Evolutionary conservation across 2,329 filamentous ascomycete genomes (phyloP), one percentile per base, ranked within the genome.

Genomic region (Ceratocystis eucalypticola): DNA sequence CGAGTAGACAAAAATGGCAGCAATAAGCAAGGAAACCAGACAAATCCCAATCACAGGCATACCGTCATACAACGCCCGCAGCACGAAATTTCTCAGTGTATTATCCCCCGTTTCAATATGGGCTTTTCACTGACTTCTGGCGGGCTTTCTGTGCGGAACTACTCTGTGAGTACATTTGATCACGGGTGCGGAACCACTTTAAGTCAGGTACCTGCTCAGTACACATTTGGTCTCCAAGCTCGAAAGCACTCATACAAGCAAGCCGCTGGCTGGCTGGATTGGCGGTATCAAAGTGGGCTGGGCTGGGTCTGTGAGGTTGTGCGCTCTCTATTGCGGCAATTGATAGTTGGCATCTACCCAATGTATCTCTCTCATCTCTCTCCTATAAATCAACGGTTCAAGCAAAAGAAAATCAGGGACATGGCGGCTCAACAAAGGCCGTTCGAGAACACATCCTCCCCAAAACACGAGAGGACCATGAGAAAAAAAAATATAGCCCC

Each of bases 351-450:
- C 37, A 22, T 50, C 46, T 50, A 50, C 46, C 46, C 37, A 12
- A 12, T 41, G 37, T 12, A 41, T 41, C 37, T 41, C 37, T 12
- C 45, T 5, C 5, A n/a, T n/a, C 44, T 20, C 17, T 30, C 25
- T 33, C 17, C 53, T 57, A 57, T 57, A 57, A 57, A 57, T 57
- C 7, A 12, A 30, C 5, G 30, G 15, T 12, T 15, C 10, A 57
- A 33, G n/a, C 4, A 50, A 50, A 50, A n/a, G 17, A 30, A 17
- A 12, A 33, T 12, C 53, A 28, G 28, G 25, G 30, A 57, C 53
- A 57, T 30, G 53, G 53, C 53, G 53, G 53, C 53, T 57, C 53
- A 57, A 57, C 53, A 57, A 57, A 57, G 53, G 53, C 53, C 53
- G 25, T 57, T 57, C 53, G 53, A 57, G 53, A 57, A 57, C 53